phyloP scores from a whole-genome alignment of 768 basidiomycete species.

The Tricholoma matsutake region DNA sequence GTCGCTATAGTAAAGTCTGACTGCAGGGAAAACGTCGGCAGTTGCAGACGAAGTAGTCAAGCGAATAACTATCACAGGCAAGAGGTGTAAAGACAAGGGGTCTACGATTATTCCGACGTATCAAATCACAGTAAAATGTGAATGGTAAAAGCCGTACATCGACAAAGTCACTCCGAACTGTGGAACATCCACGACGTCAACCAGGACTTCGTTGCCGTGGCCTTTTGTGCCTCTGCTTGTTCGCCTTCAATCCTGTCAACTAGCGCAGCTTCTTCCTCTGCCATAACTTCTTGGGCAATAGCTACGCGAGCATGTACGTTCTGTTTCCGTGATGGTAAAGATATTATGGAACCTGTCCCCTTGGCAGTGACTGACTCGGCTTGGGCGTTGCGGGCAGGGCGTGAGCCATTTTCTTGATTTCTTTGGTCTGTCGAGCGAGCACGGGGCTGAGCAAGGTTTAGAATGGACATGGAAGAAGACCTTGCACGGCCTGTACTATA shows the following conservation, averaged over 20 bases:
- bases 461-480: conserved; percentile 36
- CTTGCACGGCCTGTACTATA: conserved; percentile 20
- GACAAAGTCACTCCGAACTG: conserved; percentile 27
- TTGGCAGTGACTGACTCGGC: conserved; percentile 38
- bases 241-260: conserved; percentile 54
- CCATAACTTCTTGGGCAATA: conserved; percentile 64
- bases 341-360: conserved; percentile 34
- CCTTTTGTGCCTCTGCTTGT: conserved; percentile 45
- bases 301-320: conserved; percentile 61
- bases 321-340: conserved; percentile 30
- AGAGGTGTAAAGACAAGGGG: conserved; percentile 19
- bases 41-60: background rate
- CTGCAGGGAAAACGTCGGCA: conserved; percentile 1
- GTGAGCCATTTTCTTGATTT: conserved; percentile 34
- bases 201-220: conserved; percentile 51
- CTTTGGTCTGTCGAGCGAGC: conserved; percentile 29
- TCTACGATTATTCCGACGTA: conserved; percentile 39
- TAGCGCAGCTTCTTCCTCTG: conserved; percentile 62
- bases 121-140: conserved; percentile 28
- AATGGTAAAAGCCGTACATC: conserved; percentile 24
- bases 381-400: conserved; percentile 44
- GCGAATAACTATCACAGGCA: background rate
- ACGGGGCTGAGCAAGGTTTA: conserved; percentile 33
- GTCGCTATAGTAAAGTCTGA: conserved; percentile 7
- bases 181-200: conserved; percentile 67